Conservation (phyloP, 495 filamentous ascomycete species). For the Aspergillus sclerotiicarbonarius region DNA sequence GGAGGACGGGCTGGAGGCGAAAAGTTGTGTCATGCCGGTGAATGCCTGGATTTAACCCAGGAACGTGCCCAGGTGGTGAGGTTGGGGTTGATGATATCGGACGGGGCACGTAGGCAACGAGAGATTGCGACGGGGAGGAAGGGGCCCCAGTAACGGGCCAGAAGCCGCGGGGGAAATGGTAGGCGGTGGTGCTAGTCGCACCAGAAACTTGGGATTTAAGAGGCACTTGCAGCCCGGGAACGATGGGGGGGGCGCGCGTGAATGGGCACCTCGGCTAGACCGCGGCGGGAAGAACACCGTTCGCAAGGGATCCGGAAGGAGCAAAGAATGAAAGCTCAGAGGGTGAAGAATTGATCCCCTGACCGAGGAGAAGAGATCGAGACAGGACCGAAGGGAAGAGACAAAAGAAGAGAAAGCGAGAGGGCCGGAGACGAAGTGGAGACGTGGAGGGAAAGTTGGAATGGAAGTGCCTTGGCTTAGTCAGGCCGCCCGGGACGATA, state of each 20-base stretch:
- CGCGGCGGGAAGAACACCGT: not conserved
- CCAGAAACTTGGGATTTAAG: constrained; percentile 14
- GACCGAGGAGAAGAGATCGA: constrained; percentile 3
- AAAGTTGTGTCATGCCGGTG: constrained; percentile 46
- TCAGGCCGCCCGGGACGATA: not conserved
- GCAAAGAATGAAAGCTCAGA: constrained; percentile 14
- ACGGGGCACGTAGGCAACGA: not conserved
- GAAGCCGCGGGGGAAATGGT: constrained; percentile 15
- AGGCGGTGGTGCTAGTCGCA: constrained; percentile 18
- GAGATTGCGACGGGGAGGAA: constrained; percentile 1
- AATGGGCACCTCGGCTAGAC: constrained; percentile 5
- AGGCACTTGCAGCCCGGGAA: constrained; percentile 29
- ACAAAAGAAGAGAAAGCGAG: constrained; percentile 15
- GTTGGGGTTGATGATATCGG: not conserved
- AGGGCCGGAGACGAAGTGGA: constrained; percentile 11
- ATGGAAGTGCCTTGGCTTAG: constrained; percentile 3
- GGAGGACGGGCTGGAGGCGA: constrained; percentile 42
- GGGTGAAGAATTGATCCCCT: constrained; percentile 7
- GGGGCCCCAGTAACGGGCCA: constrained; percentile 15
- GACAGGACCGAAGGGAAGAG: constrained; percentile 1
- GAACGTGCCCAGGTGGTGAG: not conserved
- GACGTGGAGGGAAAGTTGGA: constrained; percentile 15
- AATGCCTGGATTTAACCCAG: constrained; percentile 3
- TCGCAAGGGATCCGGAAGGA: constrained; percentile 4
- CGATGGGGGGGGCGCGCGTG: constrained; percentile 22